A percentile compares a stretch with the other conserved stretches of the same genome.
phyloP scores from a whole-genome alignment of 1,284 basidiomycete genomes.

The Grifola frondosa region DNA sequence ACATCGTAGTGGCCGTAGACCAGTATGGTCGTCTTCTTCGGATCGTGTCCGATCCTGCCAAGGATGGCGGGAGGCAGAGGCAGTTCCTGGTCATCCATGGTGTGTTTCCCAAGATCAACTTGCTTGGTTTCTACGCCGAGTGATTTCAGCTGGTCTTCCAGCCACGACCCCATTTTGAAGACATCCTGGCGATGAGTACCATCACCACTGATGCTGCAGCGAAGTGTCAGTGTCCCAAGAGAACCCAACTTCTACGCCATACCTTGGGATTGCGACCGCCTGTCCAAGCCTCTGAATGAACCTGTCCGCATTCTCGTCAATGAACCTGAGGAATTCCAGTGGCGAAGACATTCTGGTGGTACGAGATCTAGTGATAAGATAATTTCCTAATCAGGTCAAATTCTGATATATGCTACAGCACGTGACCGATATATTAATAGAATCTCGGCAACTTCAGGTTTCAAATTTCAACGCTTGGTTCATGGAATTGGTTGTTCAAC shows the following conservation, averaged over 20 bases:
- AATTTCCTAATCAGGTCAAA: too few relatives aligned
- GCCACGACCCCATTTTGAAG: slow-evolving; percentile 80
- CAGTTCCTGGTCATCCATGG: slow-evolving; percentile 77
- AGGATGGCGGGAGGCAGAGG: slow-evolving; percentile 88
- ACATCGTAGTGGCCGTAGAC: slow-evolving; percentile 92
- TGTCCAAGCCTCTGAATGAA: slow-evolving; percentile 80
- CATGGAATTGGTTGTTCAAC: too few relatives aligned
- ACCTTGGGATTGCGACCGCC: slow-evolving; percentile 92
- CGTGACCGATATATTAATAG: too few relatives aligned
- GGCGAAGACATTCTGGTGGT: slow-evolving; percentile 38
- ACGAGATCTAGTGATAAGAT: too few relatives aligned
- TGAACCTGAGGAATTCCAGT: slow-evolving; percentile 52
- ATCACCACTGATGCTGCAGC: slow-evolving; percentile 64
- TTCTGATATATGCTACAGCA: too few relatives aligned
- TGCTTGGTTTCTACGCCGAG: slow-evolving; percentile 77
- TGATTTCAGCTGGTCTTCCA: slow-evolving; percentile 68
- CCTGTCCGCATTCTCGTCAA: slow-evolving; percentile 69
- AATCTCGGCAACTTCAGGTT: too few relatives aligned
- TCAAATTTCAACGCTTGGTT: too few relatives aligned
- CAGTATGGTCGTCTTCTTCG: slow-evolving; percentile 88
- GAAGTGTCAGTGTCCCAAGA: background rate
- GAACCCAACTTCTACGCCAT: slow-evolving; percentile 16
- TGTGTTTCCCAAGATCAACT: slow-evolving; percentile 79
- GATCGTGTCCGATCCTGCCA: slow-evolving; percentile 81
- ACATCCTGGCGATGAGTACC: slow-evolving; percentile 72